Conservation (phyloP, 2,329 filamentous ascomycete genomes). For the Hypoxylon sp. region DNA sequence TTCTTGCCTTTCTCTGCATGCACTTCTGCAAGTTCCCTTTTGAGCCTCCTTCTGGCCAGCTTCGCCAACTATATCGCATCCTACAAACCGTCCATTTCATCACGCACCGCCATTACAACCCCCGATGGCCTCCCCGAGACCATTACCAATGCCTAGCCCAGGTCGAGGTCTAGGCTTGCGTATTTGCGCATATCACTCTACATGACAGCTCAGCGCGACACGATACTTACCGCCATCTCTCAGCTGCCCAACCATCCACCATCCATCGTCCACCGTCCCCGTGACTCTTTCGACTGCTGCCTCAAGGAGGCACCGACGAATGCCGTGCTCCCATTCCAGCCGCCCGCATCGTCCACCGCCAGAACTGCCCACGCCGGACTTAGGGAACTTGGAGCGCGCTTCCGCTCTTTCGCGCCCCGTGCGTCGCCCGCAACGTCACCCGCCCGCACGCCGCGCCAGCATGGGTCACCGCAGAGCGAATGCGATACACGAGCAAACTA, state of each 20-base stretch:
- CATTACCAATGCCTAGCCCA: constrained; percentile 15
- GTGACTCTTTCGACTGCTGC: constrained; percentile 26
- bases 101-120: constrained; percentile 2
- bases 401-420: constrained; percentile 29
- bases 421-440: constrained; percentile 29
- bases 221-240: constrained; percentile 35
- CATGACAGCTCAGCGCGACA: constrained; percentile 33
- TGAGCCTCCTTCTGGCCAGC: constrained; percentile 29
- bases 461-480: constrained; percentile 5
- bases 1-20: constrained; percentile 4
- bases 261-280: constrained; percentile 16
- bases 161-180: constrained; percentile 21
- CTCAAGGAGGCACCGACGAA: constrained; percentile 17
- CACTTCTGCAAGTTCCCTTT: constrained; percentile 9
- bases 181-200: constrained; percentile 26
- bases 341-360: constrained; percentile 22
- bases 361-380: constrained; percentile 12
- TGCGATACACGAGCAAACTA: constrained; percentile 1
- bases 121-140: background rate
- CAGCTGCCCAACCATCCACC: constrained; percentile 25
- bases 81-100: constrained; percentile 8
- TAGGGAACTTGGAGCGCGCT: constrained; percentile 6
- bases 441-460: background rate
- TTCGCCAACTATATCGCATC: constrained; percentile 15
- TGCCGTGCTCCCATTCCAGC: constrained; percentile 6